Percentiles rank a stretch among this genome's conserved stretches.
These are phyloP conservation scores for Coprinopsis sp. DNA, from an alignment of 768 basidiomycete genomes.

Conservation along the genomic window DNA sequence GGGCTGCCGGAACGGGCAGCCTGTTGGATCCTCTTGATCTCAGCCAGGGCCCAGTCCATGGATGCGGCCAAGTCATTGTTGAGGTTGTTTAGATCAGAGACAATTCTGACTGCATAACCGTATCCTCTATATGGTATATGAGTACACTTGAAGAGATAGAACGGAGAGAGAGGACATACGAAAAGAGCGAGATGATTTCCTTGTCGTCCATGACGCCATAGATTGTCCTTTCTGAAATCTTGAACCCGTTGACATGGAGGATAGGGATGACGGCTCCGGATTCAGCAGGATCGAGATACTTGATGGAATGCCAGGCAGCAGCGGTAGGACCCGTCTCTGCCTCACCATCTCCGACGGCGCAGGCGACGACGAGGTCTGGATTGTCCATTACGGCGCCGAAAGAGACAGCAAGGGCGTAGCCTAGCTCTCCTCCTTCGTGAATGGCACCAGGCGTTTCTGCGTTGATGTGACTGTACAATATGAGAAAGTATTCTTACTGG, in stretches of 20 bases:
- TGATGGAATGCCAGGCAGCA: slow-evolving; percentile 79
- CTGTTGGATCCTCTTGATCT: slow-evolving; percentile 73
- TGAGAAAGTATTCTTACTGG: not conserved
- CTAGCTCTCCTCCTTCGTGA: slow-evolving; percentile 89
- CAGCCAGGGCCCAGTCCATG: slow-evolving; percentile 73
- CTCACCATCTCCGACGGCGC: slow-evolving; percentile 87
- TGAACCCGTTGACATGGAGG: slow-evolving; percentile 83
- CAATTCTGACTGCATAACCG: slow-evolving; percentile 85
- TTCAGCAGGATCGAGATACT: slow-evolving; percentile 88
- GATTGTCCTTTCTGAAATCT: slow-evolving; percentile 88
- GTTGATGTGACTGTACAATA: slow-evolving; percentile 54
- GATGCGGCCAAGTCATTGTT: slow-evolving; percentile 78
- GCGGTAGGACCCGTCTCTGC: slow-evolving; percentile 79
- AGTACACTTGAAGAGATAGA: slow-evolving; percentile 4
- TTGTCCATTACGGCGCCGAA: slow-evolving; percentile 92
- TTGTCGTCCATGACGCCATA: slow-evolving; percentile 89
- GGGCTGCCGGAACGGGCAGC: slow-evolving; percentile 75
- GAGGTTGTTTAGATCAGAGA: slow-evolving; percentile 61
- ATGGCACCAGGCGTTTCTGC: slow-evolving; percentile 86
- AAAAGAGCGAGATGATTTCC: slow-evolving; percentile 70
- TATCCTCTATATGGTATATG: slow-evolving; percentile 55
- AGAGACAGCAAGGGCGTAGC: slow-evolving; percentile 81
- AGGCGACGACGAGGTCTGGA: slow-evolving; percentile 75
- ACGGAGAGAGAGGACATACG: slow-evolving; percentile 13
- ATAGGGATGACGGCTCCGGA: slow-evolving; percentile 91